Evolutionary conservation across 768 basidiomycete species (phyloP), one percentile per base, ranked within the genome.

Genomic region (Amyloporia xantha): DNA sequence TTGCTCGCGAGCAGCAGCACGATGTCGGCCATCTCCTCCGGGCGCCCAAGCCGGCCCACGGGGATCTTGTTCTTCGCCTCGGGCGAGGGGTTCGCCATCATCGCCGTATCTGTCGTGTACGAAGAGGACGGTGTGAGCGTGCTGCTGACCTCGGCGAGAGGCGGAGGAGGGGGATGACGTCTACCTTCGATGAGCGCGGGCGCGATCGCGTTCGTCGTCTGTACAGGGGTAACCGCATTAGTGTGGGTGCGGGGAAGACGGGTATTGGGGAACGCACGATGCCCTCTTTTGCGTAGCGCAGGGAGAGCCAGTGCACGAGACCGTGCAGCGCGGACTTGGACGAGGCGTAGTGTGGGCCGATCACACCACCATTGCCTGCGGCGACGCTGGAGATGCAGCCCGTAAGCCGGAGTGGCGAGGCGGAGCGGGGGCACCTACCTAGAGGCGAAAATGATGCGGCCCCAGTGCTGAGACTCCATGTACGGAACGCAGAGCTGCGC

Each of bases 311-410:
- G 52, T 78, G 78, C 30, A 78, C 61, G 4, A 78, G 64, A 0
- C 78, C 78, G 51, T 78, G 76, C 51, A 78, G 54, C 2, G 76
- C 78, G 1, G 76, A 71, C 51, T 79, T 79, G 0, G 77, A 77
- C 0, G 75, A 77, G 5, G 78, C 75, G 47, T 79, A 78, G 49
- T 79, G 78, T 0, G 78, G 77, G 0, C 78, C 78, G 38, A 79
- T 66, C 1, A 78, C 73, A 1, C 78, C 78, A 11, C 77, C 78
- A 21, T 69, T 74, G 1, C 72, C 75, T 66, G 35, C 3, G 26
- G 41, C 35, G n/a, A 27, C 30, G 37, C 21, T 27, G 24, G n/a
- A n/a, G n/a, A n/a, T n/a, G n/a, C n/a, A n/a, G n/a, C n/a, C n/a
- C n/a, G n/a, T n/a, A n/a, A n/a, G n/a, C n/a, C n/a, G n/a, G n/a